Evolutionary conservation across 2,329 filamentous ascomycete species (phyloP), one percentile per base, ranked within the genome.

Genomic region (Fusarium pseudonygamai): DNA sequence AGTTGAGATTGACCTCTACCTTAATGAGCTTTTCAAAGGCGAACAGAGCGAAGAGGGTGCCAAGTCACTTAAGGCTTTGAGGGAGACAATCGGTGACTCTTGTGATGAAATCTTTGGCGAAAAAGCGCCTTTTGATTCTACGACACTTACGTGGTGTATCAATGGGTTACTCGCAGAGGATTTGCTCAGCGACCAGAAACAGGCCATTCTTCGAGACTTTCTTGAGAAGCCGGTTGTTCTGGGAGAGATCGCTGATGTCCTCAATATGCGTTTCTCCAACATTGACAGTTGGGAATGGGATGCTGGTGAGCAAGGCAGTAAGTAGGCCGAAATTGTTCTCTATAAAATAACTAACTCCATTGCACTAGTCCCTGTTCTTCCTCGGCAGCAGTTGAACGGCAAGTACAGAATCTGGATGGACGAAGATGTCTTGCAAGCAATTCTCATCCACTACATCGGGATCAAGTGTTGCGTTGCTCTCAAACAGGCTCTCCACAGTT

Each of bases 371-470:
- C 58, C 58, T 20, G 58, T 61, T 13, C 58, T 61, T 6, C 58
- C 58, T 2, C 20, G 58, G 4, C 58, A 61, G 20, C 58, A 61
- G 6, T 13, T 61, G 20, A 61, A 61, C 20, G 58, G 58, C 0
- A 57, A 61, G 36, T 61, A 61, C 24, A 56, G 49, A 36, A 61
- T 61, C 6, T 61, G 58, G 58, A 61, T 61, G 58, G 58, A 61
- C 1, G 58, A 61, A 11, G 49, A 61, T 28, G 58, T 61, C 0
- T 36, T 61, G n/a, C 58, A 61, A 61, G 58, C 58, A n/a, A 61
- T 57, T 0, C 58, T 57, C 5, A 57, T 61, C 28, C 58, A 61
- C 12, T 61, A 61, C 7, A 16, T 61, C n/a, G 58, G 58, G 7
- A 61, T 61, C 5, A 20, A n/a, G 5, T 57, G 58, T 24, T 61